Percentiles rank a stretch among this genome's conserved stretches.
Conservation (phyloP, 1,284 basidiomycete species). For the Ganoderma resinaceum region DNA sequence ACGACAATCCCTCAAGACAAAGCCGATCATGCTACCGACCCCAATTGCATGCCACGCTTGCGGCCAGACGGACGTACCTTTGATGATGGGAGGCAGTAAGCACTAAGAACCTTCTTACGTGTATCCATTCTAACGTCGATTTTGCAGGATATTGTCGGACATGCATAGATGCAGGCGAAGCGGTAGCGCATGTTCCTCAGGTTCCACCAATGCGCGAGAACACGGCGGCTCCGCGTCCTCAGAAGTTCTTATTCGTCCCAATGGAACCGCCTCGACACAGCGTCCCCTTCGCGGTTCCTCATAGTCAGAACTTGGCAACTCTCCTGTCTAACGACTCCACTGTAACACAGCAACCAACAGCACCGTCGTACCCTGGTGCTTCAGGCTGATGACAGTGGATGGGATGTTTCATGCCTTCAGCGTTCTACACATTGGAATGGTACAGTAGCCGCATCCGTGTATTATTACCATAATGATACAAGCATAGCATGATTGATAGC, state of each 20-base stretch:
- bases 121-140: neutral
- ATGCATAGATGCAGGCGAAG: conserved; percentile 59
- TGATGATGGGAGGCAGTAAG: conserved; percentile 75
- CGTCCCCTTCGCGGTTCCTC: neutral
- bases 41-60: conserved; percentile 65
- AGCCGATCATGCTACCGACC: conserved; percentile 32
- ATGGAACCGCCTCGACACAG: neutral
- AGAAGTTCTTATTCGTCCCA: neutral
- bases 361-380: neutral
- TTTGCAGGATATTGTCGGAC: conserved; percentile 46
- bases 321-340: no score
- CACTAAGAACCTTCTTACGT: neutral
- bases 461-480: conserved; percentile 32
- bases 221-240: neutral
- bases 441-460: conserved; percentile 22
- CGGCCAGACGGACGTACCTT: conserved; percentile 69
- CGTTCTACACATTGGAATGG: conserved; percentile 2
- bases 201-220: neutral
- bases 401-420: neutral
- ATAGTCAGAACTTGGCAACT: neutral
- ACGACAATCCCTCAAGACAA: conserved; percentile 33
- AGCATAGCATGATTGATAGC: conserved; percentile 22
- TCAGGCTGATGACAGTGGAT: neutral
- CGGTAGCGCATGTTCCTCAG: conserved; percentile 27
- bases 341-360: neutral